Conservation (phyloP, 768 basidiomycete genomes). For the Phlebiopsis gigantea region DNA sequence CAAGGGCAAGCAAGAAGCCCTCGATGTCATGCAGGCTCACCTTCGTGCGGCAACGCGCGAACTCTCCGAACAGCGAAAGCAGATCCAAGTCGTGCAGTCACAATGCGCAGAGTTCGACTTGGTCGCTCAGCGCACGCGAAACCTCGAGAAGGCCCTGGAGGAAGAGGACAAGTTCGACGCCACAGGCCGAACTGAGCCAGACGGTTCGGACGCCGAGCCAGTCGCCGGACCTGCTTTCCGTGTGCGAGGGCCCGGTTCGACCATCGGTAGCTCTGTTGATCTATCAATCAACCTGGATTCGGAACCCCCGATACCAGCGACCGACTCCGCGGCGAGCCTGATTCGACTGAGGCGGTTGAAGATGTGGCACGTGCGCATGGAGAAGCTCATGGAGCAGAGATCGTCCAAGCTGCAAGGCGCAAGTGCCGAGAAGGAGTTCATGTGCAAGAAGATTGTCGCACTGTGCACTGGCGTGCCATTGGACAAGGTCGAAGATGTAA, state of each 20-base stretch:
- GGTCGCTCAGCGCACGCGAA: conserved; percentile 72
- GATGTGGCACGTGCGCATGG: conserved; percentile 78
- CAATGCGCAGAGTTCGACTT: conserved; percentile 78
- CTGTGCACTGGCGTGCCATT: conserved; percentile 82
- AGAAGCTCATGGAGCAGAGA: conserved; percentile 65
- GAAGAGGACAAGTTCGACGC: conserved; percentile 86
- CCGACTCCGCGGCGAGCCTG: conserved; percentile 54
- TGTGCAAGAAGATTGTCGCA: conserved; percentile 89
- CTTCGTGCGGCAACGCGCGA: conserved; percentile 87
- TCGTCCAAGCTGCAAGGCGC: conserved; percentile 69
- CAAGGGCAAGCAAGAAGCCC: conserved; percentile 76
- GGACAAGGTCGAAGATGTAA: conserved; percentile 87
- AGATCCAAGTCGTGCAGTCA: conserved; percentile 71
- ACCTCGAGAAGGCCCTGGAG: conserved; percentile 71
- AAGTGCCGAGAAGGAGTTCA: conserved; percentile 83
- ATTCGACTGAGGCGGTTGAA: conserved; percentile 71
- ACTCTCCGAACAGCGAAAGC: conserved; percentile 84
- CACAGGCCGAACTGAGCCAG: conserved; percentile 65
- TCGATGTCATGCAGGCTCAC: conserved; percentile 85
- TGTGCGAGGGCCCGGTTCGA: conserved; percentile 61
- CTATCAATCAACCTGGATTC: conserved; percentile 57
- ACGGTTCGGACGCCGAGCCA: conserved; percentile 32
- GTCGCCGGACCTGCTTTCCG: conserved; percentile 61
- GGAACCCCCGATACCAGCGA: conserved; percentile 65
- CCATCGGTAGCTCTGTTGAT: conserved; percentile 61